phyloP scores from a whole-genome alignment of 1,139 yeast species.

The Hyphopichia buzzinii region DNA sequence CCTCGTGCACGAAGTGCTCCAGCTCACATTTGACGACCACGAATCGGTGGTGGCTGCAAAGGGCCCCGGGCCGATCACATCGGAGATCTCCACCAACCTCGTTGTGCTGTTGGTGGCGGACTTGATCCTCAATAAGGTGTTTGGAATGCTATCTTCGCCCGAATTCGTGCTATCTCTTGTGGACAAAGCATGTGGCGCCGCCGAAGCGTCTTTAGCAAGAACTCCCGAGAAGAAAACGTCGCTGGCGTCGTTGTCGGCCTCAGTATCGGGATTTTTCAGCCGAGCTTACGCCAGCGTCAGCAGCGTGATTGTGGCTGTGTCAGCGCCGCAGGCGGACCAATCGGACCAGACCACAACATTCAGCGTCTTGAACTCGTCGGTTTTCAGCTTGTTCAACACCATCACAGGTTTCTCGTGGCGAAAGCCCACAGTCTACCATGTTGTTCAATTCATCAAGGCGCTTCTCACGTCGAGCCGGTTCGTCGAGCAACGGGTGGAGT shows the following conservation, averaged over 20 bases:
- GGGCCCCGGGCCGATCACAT: slow-evolving; percentile 15
- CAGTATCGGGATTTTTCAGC: slow-evolving; percentile 1
- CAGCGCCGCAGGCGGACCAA: not conserved
- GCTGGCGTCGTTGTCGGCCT: not conserved
- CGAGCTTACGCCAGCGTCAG: slow-evolving; percentile 6
- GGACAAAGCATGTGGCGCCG: not conserved
- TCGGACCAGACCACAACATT: not conserved
- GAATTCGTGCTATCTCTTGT: slow-evolving; percentile 14
- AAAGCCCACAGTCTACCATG: slow-evolving; percentile 26
- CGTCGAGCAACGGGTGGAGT: slow-evolving; percentile 17
- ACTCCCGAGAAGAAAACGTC: not conserved
- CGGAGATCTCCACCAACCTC: slow-evolving; percentile 30
- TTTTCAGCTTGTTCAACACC: slow-evolving; percentile 28
- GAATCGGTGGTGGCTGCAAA: not conserved
- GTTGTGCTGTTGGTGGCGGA: slow-evolving; percentile 32
- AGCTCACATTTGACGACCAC: slow-evolving; percentile 14
- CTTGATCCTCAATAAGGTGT: slow-evolving; percentile 29
- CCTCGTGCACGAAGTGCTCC: slow-evolving; percentile 22
- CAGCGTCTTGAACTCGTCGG: slow-evolving; percentile 14
- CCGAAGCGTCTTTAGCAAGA: not conserved
- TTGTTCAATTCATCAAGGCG: slow-evolving; percentile 12
- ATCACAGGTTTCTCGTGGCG: slow-evolving; percentile 25
- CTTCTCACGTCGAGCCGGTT: slow-evolving; percentile 11
- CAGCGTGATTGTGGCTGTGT: slow-evolving; percentile 1
- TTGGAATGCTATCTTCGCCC: slow-evolving; percentile 30